Conservation (phyloP, 179 eudicot species). For the Kewa caespitosa region DNA sequence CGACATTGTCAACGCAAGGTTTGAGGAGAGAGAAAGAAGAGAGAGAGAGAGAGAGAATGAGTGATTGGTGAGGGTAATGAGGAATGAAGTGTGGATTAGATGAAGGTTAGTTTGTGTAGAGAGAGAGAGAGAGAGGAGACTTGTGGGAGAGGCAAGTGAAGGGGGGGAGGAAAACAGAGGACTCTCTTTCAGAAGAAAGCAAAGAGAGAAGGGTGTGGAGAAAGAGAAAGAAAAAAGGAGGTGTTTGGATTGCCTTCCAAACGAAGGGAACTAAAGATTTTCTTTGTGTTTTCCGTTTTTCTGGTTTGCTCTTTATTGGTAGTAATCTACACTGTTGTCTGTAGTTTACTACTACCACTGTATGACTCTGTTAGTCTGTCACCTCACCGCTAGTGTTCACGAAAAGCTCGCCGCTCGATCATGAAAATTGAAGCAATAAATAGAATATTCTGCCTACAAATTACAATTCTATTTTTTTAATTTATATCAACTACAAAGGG, state of each 20-base stretch:
- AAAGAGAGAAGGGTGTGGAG: neutral
- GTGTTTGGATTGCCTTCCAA: constrained; percentile 25
- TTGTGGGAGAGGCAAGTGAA: constrained; percentile 8
- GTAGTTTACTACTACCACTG: no score
- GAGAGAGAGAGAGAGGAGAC: neutral
- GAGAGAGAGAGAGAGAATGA: neutral
- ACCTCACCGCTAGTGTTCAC: no score
- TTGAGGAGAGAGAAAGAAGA: neutral
- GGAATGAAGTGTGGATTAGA: neutral
- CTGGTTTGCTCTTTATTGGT: neutral
- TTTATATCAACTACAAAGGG: no score
- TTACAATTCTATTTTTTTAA: no score
- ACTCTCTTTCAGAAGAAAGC: constrained; percentile 15
- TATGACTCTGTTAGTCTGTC: no score
- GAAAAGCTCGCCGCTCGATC: no score
- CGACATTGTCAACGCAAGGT: constrained; percentile 27
- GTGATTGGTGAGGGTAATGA: neutral
- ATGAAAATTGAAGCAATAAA: no score
- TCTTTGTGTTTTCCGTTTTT: neutral
- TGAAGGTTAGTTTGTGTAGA: neutral
- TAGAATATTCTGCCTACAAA: no score
- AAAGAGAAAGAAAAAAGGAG: constrained; percentile 1
- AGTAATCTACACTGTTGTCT: no score
- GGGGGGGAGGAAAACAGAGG: constrained; percentile 22
- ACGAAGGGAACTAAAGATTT: neutral